Percentiles rank a stretch among this genome's conserved stretches.
Conservation (phyloP, 495 filamentous ascomycete species). For the Tuber brumale region DNA sequence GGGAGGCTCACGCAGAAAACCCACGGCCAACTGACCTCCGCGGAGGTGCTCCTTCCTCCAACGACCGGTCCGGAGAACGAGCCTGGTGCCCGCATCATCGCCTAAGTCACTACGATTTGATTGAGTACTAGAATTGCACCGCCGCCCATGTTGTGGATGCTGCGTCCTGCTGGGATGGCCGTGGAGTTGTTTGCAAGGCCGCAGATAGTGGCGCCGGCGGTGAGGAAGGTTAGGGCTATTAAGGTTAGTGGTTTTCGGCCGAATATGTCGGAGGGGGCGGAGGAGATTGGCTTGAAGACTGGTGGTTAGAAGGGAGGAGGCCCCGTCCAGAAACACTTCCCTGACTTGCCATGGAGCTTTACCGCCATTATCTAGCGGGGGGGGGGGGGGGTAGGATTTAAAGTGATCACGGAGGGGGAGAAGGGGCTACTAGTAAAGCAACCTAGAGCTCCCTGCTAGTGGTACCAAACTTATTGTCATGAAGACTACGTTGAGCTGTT, state of each 20-base stretch:
- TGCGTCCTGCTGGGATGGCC: constrained; percentile 53
- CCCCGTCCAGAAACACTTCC: constrained; percentile 9
- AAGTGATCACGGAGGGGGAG: neutral
- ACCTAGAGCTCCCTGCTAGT: neutral
- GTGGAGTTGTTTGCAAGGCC: constrained; percentile 50
- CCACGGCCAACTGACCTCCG: constrained; percentile 49
- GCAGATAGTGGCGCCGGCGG: constrained; percentile 51
- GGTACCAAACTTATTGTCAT: neutral
- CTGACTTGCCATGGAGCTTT: neutral
- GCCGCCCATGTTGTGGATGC: constrained; percentile 53
- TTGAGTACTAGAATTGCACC: constrained; percentile 54
- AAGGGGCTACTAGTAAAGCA: neutral
- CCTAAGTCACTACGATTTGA: constrained; percentile 49
- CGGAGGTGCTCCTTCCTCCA: constrained; percentile 50
- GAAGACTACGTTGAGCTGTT: neutral
- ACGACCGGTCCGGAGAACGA: constrained; percentile 54
- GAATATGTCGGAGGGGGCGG: constrained; percentile 54
- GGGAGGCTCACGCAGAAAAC: constrained; percentile 52
- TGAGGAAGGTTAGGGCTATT: constrained; percentile 49
- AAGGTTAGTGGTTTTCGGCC: constrained; percentile 53
- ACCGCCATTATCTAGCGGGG: neutral
- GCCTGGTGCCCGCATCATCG: constrained; percentile 47
- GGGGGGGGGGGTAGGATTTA: neutral
- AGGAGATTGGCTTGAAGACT: constrained; percentile 55
- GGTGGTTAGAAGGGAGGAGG: constrained; percentile 43